Evolutionary conservation across 139 green algal genomes (phyloP).

Genomic region (Chloropicon primus): DNA sequence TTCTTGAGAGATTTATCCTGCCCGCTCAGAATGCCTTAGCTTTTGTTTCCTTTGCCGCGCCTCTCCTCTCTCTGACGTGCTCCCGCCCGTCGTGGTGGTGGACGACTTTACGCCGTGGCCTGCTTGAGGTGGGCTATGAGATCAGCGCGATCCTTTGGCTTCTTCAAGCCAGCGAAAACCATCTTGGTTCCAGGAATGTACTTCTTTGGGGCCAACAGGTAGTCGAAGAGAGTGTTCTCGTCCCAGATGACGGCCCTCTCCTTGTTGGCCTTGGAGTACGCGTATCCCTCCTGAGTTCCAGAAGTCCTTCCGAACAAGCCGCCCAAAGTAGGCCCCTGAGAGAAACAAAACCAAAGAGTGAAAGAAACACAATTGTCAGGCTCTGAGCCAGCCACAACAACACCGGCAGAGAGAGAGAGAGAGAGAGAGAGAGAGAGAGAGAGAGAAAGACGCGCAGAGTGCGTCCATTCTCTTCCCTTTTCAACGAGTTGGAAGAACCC

Average conservation of each 20-base stretch:
- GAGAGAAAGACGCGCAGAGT: too few species aligned
- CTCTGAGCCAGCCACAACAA: too few species aligned
- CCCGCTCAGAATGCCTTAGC: too few species aligned
- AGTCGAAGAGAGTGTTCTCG: slow-evolving; percentile 86
- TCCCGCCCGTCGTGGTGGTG: too few species aligned
- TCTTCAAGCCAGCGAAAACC: slow-evolving; percentile 98
- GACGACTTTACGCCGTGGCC: slow-evolving; percentile 47
- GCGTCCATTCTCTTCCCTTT: too few species aligned
- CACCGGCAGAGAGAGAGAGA: too few species aligned
- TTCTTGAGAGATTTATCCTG: too few species aligned
- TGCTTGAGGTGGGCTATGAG: slow-evolving; percentile 77
- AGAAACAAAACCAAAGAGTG: not conserved
- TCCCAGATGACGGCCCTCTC: slow-evolving; percentile 74
- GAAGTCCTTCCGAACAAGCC: slow-evolving; percentile 83
- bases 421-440: not conserved
- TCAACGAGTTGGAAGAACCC: too few species aligned
- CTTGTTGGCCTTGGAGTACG: slow-evolving; percentile 96
- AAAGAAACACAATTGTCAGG: too few species aligned
- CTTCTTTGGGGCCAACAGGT: slow-evolving; percentile 96
- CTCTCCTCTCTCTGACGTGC: too few species aligned
- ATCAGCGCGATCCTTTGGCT: slow-evolving; percentile 56
- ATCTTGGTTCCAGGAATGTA: slow-evolving; percentile 97
- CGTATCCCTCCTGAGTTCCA: slow-evolving; percentile 73
- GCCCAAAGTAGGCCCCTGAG: slow-evolving; percentile 79
- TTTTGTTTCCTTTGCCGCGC: too few species aligned